phyloP scores from a whole-genome alignment of 2,329 filamentous ascomycete species.

The Penicillium corylophilum region DNA sequence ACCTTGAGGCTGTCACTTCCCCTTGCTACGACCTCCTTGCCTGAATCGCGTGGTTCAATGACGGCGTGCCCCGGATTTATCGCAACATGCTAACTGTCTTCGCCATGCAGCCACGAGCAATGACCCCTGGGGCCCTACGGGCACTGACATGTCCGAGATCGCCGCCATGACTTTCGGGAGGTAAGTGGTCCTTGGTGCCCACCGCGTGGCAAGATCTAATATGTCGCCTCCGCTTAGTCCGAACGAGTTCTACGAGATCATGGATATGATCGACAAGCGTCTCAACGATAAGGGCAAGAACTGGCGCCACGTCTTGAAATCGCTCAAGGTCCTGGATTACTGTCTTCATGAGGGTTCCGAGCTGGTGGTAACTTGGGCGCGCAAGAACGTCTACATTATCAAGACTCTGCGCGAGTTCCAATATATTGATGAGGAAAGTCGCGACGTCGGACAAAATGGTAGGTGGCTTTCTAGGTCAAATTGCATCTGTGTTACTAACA shows the following conservation, averaged over 20 bases:
- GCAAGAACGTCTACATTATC: slow-evolving; percentile 98
- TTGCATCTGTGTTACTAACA: slow-evolving; percentile 1
- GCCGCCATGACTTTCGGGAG: slow-evolving; percentile 97
- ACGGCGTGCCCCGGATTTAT: not conserved
- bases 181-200: slow-evolving; percentile 54
- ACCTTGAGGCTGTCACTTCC: not conserved
- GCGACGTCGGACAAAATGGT: slow-evolving; percentile 97
- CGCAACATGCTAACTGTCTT: slow-evolving; percentile 12
- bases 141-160: slow-evolving; percentile 98
- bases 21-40: slow-evolving; percentile 6
- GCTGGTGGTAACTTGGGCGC: slow-evolving; percentile 93
- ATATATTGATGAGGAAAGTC: slow-evolving; percentile 91
- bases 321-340: slow-evolving; percentile 95
- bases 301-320: slow-evolving; percentile 97
- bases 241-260: slow-evolving; percentile 98
- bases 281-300: slow-evolving; percentile 99
- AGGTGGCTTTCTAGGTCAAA: slow-evolving; percentile 33
- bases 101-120: slow-evolving; percentile 83
- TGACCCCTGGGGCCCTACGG: slow-evolving; percentile 96
- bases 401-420: slow-evolving; percentile 97
- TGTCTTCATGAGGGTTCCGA: slow-evolving; percentile 97
- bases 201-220: slow-evolving; percentile 6
- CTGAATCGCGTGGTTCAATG: not conserved
- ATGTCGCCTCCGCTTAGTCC: slow-evolving; percentile 57
- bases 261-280: slow-evolving; percentile 99